phyloP scores from a whole-genome alignment of 1,284 basidiomycete genomes.

The Naganishia albida region DNA sequence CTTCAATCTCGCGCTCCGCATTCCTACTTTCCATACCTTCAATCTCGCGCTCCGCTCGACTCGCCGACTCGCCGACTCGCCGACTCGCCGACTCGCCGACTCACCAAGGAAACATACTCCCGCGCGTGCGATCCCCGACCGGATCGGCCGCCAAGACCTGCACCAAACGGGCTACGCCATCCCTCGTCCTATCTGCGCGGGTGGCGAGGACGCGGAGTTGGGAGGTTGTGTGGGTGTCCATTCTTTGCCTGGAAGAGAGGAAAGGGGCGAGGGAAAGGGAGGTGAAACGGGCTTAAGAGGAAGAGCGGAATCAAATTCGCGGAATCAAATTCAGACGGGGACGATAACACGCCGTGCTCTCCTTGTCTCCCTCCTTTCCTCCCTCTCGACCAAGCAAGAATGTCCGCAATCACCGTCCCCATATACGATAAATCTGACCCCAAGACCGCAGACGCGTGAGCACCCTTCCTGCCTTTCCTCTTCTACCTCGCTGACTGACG shows the following conservation, averaged over 20 bases:
- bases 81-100: not conserved
- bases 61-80: not conserved
- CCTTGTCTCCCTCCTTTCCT: not conserved
- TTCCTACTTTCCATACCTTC: too few species aligned
- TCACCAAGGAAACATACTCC: constrained; percentile 23
- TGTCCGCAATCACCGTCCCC: constrained; percentile 20
- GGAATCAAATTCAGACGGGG: not conserved
- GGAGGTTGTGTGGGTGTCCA: not conserved
- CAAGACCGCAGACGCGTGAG: constrained; percentile 32
- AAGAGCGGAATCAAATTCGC: not conserved
- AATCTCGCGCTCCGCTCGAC: too few species aligned
- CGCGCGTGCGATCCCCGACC: constrained; percentile 15
- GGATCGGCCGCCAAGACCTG: constrained; percentile 13
- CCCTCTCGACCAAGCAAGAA: constrained; percentile 6
- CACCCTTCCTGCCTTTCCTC: not conserved
- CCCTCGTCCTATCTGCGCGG: constrained; percentile 7
- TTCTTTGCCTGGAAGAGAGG: not conserved
- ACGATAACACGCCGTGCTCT: not conserved
- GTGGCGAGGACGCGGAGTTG: constrained; percentile 16
- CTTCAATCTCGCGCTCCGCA: too few species aligned
- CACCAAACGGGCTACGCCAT: constrained; percentile 7
- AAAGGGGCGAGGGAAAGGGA: not conserved
- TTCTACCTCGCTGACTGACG: not conserved
- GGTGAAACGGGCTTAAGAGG: too few species aligned
- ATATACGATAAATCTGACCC: constrained; percentile 36